Evolutionary conservation across 2,329 filamentous ascomycete species (phyloP), one percentile per base, ranked within the genome.

Genomic region (Chaetomiaceae sp.): DNA sequence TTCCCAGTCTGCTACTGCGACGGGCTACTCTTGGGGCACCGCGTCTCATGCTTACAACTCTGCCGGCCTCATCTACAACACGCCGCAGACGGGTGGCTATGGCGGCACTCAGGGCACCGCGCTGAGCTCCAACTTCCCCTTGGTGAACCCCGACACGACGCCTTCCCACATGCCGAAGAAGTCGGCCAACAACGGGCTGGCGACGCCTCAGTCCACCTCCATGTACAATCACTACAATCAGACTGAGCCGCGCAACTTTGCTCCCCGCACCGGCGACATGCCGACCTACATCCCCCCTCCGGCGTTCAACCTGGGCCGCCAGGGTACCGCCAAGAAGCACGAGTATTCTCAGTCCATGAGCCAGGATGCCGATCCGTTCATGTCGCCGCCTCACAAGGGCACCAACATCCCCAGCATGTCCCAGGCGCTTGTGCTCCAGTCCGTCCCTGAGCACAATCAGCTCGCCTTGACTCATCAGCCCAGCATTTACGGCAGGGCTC

Each of bases 201-300:
- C 14, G 2, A 53, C 49, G 25, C 54, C 50, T n/a, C 23, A 37
- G n/a, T 39, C 45, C 9, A 5, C 6, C 6, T 27, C 25, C 14
- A 11, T 43, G 7, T n/a, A 17, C 17, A 40, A n/a, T 19, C 51
- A 54, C 40, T 59, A 55, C 37, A 56, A 57, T 15, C 63, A 69
- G 45, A 72, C 71, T 0, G 73, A 75, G 61, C 73, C 73, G 2
- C 69, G 71, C 51, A 73, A 70, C 61, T 73, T 73, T 55, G 70
- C 71, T 1, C 72, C 72, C 4, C 66, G 69, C 5, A 65, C 62
- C 0, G 60, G 61, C n/a, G 56, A 63, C 6, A 53, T 59, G 31
- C 54, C 57, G 4, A 59, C 56, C 25, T 60, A 65, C 31, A 68
- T 71, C 14, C 72, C 73, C 3, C 71, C 65, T 6, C 56, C 56